Evolutionary conservation across 345 rosid species (phyloP).

Genomic region (Turnera subulata): DNA sequence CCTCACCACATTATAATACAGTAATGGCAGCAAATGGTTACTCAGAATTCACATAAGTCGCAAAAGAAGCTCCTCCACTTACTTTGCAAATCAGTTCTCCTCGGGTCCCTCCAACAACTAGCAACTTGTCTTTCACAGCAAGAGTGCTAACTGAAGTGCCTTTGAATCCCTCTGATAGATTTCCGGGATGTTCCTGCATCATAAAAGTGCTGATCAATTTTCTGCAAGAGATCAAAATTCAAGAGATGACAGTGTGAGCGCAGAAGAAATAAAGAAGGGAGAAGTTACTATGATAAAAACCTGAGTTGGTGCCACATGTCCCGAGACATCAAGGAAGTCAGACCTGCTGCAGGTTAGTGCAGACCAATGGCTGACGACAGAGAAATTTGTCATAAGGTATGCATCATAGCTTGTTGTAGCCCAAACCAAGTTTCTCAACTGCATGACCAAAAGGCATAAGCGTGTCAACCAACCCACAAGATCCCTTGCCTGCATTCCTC

Average conservation of each 20-base stretch:
- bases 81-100: slow-evolving; percentile 57
- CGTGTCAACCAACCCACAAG: neutral
- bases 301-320: slow-evolving; percentile 71
- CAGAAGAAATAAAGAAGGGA: neutral
- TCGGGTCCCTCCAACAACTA: slow-evolving; percentile 52
- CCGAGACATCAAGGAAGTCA: slow-evolving; percentile 56
- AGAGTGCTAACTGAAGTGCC: slow-evolving; percentile 46
- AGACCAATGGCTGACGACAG: slow-evolving; percentile 61
- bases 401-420: slow-evolving; percentile 70
- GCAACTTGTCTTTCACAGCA: slow-evolving; percentile 41
- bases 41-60: too few relatives aligned
- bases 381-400: slow-evolving; percentile 53
- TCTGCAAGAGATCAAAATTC: neutral
- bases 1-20: neutral
- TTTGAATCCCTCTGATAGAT: slow-evolving; percentile 42
- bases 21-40: neutral
- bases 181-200: slow-evolving; percentile 45
- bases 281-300: slow-evolving; percentile 13
- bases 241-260: slow-evolving; percentile 6
- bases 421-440: slow-evolving; percentile 77
- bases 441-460: slow-evolving; percentile 12
- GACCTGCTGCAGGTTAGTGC: slow-evolving; percentile 44
- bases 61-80: slow-evolving; percentile 3
- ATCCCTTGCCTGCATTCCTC: too few relatives aligned
- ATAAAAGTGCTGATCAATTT: neutral